Percentiles rank a stretch among this genome's conserved stretches.
phyloP scores from a whole-genome alignment of 2,329 filamentous ascomycete genomes.

The Fusarium coicis region DNA sequence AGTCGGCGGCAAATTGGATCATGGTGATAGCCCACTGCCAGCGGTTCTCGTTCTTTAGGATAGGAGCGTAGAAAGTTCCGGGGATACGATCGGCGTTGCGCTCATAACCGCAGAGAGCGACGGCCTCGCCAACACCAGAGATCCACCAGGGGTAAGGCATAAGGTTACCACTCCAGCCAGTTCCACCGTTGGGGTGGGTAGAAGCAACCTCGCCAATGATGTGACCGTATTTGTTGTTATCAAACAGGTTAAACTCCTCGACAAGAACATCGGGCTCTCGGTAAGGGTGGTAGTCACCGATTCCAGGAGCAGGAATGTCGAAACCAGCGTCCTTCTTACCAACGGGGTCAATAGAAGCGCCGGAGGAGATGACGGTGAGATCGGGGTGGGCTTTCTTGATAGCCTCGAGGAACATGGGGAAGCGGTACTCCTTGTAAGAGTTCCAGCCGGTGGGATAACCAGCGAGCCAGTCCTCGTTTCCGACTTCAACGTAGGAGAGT shows the following conservation, averaged over 20 bases:
- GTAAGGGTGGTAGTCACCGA: slow-evolving; percentile 65
- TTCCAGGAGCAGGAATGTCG: slow-evolving; percentile 54
- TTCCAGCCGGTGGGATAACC: slow-evolving; percentile 58
- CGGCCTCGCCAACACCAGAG: slow-evolving; percentile 69
- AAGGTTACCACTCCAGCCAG: slow-evolving; percentile 57
- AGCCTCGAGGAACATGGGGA: slow-evolving; percentile 68
- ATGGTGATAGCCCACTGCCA: slow-evolving; percentile 65
- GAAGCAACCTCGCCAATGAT: slow-evolving; percentile 64
- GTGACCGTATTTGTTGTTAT: slow-evolving; percentile 55
- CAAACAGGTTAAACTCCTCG: slow-evolving; percentile 62
- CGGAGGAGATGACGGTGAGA: slow-evolving; percentile 65
- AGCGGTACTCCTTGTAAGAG: slow-evolving; percentile 65
- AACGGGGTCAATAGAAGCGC: slow-evolving; percentile 53
- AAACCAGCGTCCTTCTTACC: slow-evolving; percentile 39
- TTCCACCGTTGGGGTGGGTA: slow-evolving; percentile 63
- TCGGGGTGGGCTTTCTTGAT: slow-evolving; percentile 67
- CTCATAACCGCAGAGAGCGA: slow-evolving; percentile 74
- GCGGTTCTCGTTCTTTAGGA: slow-evolving; percentile 60
- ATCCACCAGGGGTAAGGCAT: slow-evolving; percentile 66
- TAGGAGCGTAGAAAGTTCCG: slow-evolving; percentile 63
- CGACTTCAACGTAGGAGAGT: slow-evolving; percentile 71
- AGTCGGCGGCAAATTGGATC: slow-evolving; percentile 60
- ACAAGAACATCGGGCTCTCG: slow-evolving; percentile 62
- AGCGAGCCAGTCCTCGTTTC: slow-evolving; percentile 74
- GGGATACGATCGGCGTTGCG: slow-evolving; percentile 70